These are phyloP conservation scores for Penicillium sp. DNA, from an alignment of 2,329 filamentous ascomycete species.

Conservation along the genomic window DNA sequence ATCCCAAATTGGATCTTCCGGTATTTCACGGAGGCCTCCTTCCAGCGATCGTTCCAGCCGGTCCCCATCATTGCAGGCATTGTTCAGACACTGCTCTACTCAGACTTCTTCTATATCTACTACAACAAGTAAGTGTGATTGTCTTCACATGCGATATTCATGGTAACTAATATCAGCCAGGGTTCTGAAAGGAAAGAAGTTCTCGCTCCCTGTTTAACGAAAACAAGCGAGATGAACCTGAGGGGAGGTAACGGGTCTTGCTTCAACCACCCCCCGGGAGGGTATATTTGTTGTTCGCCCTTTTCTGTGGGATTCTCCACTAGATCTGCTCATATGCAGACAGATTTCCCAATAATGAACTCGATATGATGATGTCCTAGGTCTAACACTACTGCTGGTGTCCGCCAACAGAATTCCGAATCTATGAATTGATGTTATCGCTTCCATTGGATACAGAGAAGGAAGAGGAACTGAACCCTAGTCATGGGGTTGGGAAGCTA, in stretches of 20 bases:
- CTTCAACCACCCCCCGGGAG: not conserved
- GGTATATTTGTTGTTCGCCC: not conserved
- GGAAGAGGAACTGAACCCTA: not conserved
- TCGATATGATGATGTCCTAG: slow-evolving; percentile 3
- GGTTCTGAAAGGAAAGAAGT: slow-evolving; percentile 83
- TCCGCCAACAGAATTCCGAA: slow-evolving; percentile 3
- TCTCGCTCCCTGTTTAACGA: slow-evolving; percentile 73
- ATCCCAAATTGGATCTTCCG: slow-evolving; percentile 99
- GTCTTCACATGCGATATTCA: not conserved
- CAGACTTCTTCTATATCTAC: slow-evolving; percentile 99
- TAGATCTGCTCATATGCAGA: not conserved
- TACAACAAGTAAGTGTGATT: slow-evolving; percentile 75
- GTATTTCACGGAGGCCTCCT: slow-evolving; percentile 75
- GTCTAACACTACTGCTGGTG: not conserved
- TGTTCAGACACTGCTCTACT: slow-evolving; percentile 92
- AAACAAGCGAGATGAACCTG: not conserved
- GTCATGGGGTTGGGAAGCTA: not conserved
- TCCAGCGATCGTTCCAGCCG: slow-evolving; percentile 78
- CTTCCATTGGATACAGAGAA: not conserved
- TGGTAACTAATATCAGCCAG: slow-evolving; percentile 26
- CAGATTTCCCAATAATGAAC: not conserved
- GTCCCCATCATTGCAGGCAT: slow-evolving; percentile 87
- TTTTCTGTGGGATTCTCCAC: not conserved
- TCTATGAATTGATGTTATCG: slow-evolving; percentile 15
- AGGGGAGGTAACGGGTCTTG: not conserved